Evolutionary conservation across 1,139 yeast species (phyloP).

Genomic region (Candida sp.): DNA sequence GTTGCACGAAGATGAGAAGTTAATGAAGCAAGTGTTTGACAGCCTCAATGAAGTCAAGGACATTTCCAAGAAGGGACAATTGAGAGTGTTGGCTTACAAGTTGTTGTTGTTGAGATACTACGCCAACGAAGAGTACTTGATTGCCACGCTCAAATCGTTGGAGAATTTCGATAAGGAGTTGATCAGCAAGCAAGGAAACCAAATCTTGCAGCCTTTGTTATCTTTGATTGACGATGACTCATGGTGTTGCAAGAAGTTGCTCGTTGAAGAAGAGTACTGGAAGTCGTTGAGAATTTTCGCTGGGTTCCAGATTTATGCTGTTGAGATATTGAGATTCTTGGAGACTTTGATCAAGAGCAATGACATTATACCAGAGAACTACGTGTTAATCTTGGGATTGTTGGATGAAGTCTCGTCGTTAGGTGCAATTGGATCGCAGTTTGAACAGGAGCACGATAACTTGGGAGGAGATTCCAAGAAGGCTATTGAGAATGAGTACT

Average conservation of each 20-base stretch:
- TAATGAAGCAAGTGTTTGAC: constrained; percentile 27
- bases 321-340: constrained; percentile 52
- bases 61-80: constrained; percentile 32
- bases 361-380: constrained; percentile 52
- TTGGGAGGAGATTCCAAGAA: constrained; percentile 18
- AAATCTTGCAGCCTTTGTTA: constrained; percentile 57
- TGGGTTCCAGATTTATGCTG: constrained; percentile 55
- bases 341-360: constrained; percentile 42
- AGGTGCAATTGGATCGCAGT: constrained; percentile 81
- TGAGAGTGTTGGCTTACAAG: constrained; percentile 43
- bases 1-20: constrained; percentile 36
- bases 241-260: constrained; percentile 44
- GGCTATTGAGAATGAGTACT: constrained; percentile 34
- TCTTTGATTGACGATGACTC: constrained; percentile 53
- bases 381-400: constrained; percentile 67
- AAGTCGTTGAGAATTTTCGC: constrained; percentile 60
- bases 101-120: constrained; percentile 43
- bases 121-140: constrained; percentile 19
- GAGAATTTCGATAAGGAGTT: constrained; percentile 39
- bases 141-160: constrained; percentile 28
- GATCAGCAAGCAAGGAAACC: constrained; percentile 50
- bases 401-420: constrained; percentile 83
- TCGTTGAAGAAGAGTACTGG: constrained; percentile 65
- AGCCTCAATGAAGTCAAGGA: constrained; percentile 21
- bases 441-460: constrained; percentile 63